A percentile compares a stretch with the other conserved stretches of the same genome.
Conservation (phyloP, 805 yeast species). For the Kuraishia floccosa region DNA sequence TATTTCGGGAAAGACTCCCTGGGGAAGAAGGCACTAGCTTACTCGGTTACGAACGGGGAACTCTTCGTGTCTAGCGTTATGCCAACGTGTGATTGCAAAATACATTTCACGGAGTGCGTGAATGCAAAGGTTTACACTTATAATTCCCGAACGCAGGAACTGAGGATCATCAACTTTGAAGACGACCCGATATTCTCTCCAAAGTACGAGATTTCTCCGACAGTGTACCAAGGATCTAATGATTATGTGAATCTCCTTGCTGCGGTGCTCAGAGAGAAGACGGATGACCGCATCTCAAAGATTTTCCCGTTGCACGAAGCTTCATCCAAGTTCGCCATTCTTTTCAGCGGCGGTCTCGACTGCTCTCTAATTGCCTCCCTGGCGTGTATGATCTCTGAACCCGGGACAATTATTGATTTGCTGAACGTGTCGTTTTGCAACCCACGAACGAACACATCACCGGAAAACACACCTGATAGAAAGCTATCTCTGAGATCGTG, state of each 20-base stretch:
- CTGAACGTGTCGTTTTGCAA: constrained; percentile 89
- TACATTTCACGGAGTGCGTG: constrained; percentile 39
- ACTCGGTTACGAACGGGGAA: constrained; percentile 18
- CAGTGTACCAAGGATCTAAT: constrained; percentile 6
- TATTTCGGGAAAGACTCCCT: constrained; percentile 78
- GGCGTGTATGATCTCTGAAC: constrained; percentile 19
- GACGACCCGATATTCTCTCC: not conserved
- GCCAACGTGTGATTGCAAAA: constrained; percentile 17
- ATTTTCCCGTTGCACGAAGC: constrained; percentile 43
- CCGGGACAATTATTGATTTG: constrained; percentile 47
- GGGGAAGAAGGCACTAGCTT: constrained; percentile 74
- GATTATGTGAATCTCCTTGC: constrained; percentile 2
- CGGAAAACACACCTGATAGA: constrained; percentile 79
- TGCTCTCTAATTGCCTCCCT: constrained; percentile 72
- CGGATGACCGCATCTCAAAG: constrained; percentile 39
- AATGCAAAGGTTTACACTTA: constrained; percentile 38
- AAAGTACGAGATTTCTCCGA: constrained; percentile 8
- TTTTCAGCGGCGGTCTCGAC: constrained; percentile 94
- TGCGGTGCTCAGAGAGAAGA: constrained; percentile 25
- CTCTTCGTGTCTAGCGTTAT: constrained; percentile 36
- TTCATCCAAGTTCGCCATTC: constrained; percentile 36
- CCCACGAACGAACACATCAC: constrained; percentile 54
- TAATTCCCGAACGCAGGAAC: constrained; percentile 12
- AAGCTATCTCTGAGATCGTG: constrained; percentile 58
- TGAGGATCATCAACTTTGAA: constrained; percentile 11